phyloP scores from a whole-genome alignment of 768 basidiomycete genomes.

The Amanita inopinata region DNA sequence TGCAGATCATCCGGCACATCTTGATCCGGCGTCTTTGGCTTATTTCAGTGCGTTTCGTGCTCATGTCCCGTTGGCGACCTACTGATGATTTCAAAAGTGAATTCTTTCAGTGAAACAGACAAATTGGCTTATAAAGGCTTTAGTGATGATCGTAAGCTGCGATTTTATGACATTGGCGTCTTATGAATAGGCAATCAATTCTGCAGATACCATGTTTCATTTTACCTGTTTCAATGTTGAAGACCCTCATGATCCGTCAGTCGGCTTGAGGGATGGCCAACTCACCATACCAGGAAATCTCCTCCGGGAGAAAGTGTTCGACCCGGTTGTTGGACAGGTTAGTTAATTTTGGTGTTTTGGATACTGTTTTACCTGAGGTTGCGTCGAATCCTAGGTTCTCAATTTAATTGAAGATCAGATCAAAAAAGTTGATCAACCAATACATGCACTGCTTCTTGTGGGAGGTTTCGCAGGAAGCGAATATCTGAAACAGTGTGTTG shows the following conservation, averaged over 20 bases:
- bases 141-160: conserved; percentile 67
- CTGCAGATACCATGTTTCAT: conserved; percentile 69
- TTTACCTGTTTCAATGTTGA: conserved; percentile 88
- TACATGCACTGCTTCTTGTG: conserved; percentile 82
- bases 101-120: conserved; percentile 82
- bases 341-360: conserved; percentile 14
- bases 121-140: conserved; percentile 70
- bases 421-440: conserved; percentile 51
- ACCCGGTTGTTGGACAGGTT: conserved; percentile 77
- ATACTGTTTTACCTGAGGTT: neutral
- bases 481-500: conserved; percentile 72
- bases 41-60: conserved; percentile 51
- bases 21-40: conserved; percentile 72
- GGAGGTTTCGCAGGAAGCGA: conserved; percentile 85
- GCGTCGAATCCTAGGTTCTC: conserved; percentile 43
- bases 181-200: too few species aligned
- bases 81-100: conserved; percentile 33
- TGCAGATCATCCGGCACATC: conserved; percentile 76
- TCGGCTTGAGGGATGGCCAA: conserved; percentile 77
- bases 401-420: conserved; percentile 73
- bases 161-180: too few species aligned
- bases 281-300: conserved; percentile 74
- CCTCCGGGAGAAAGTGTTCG: conserved; percentile 79
- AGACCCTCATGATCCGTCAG: conserved; percentile 69
- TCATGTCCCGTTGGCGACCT: conserved; percentile 4